phyloP scores from a whole-genome alignment of 1,139 yeast genomes.

The Suhomyces yuchorum region DNA sequence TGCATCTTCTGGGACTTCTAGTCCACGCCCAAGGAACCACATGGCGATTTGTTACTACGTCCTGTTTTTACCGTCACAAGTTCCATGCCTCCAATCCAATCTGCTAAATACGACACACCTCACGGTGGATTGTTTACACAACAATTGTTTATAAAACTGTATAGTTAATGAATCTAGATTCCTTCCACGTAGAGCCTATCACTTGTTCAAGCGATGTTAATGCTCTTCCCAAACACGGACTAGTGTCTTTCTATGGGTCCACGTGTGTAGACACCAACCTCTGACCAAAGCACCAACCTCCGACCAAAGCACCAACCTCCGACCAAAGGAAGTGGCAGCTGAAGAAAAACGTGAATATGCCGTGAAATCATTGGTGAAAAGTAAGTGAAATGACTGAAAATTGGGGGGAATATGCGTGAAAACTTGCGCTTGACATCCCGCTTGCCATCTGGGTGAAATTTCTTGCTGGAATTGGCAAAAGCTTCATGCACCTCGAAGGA shows the following conservation, averaged over 20 bases:
- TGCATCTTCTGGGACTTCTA: neutral
- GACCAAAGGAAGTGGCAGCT: too few species aligned
- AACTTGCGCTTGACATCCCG: neutral
- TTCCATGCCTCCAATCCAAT: neutral
- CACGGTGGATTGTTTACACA: neutral
- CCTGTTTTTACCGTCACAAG: neutral
- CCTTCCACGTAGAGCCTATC: neutral
- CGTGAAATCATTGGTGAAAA: too few species aligned
- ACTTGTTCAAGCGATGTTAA: too few species aligned
- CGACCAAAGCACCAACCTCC: too few species aligned
- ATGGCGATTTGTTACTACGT: neutral
- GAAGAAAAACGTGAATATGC: too few species aligned
- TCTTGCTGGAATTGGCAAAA: too few species aligned
- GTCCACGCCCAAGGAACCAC: neutral
- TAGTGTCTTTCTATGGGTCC: too few species aligned
- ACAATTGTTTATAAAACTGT: slow-evolving; percentile 3
- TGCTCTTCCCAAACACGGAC: too few species aligned
- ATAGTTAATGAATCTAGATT: slow-evolving; percentile 7
- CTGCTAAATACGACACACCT: neutral
- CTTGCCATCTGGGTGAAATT: neutral
- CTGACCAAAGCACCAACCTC: too few species aligned
- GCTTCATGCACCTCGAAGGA: too few species aligned
- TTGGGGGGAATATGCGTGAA: neutral
- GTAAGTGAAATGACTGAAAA: neutral
- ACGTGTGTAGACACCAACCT: too few species aligned